Base-by-base conservation (phyloP, 2,329 filamentous ascomycete genomes). In the Botryotinia narcissicola region DNA sequence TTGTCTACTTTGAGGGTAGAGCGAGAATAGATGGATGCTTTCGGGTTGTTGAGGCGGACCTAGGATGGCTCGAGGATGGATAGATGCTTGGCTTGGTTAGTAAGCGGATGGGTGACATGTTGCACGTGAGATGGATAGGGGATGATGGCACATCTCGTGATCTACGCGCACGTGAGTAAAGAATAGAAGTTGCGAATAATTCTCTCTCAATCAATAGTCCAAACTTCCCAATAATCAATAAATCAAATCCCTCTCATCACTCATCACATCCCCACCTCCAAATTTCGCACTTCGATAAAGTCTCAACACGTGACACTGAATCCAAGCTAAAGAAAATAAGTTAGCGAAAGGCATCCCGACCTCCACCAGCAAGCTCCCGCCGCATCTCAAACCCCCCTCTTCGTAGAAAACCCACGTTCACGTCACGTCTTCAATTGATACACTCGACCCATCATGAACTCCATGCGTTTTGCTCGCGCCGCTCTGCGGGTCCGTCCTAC, bases 401-500 rank as follows among this genome's bases (percentile, higher is more conserved):
- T 40, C 44, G 29, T 48, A 66, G 46, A 48, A 72, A 14, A 16
- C 40, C 51, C n/a, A 54, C 71, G 60, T 29, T 29, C 35, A 29
- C 51, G 59, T 79, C 80, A 35, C 35, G 35, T 35, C 35, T 35
- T 83, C 84, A 82, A 84, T 86, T 81, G 79, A 79, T 75, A 77
- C 75, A 54, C 76, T 75, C 76, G 76, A 73, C 81, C 81, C 87
- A 42, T 85, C 86, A 98, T 98, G 95, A 97, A 94, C 90, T 93
- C 94, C 85, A 87, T 98, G 86, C 94, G 95, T 86, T 88, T 97
- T 85, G 93, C 94, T 87, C 92, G 95, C 85, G 90, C 91, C 85
- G 95, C 94, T 87, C 88, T 97, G 84, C 89, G 94, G 86, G 93
- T 90, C 82, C 92, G 92, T 82, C 92, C 35, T 35, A 35, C 35